Evolutionary conservation across 2,329 filamentous ascomycete genomes (phyloP).

Genomic region (Fonsecaea pedrosoi): DNA sequence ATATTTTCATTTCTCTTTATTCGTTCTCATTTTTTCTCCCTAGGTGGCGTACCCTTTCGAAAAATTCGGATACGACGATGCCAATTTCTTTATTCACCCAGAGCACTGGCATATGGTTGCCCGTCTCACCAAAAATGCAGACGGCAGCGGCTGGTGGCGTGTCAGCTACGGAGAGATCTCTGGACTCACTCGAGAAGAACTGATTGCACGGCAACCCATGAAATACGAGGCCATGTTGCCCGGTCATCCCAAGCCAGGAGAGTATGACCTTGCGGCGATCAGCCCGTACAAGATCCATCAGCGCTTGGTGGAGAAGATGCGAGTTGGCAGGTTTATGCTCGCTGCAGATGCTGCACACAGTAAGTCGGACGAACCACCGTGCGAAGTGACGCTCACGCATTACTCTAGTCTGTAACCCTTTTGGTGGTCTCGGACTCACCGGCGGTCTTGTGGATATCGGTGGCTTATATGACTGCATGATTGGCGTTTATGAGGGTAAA

Average conservation of each 20-base stretch:
- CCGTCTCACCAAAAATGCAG: conserved; percentile 60
- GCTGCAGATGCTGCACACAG: conserved; percentile 67
- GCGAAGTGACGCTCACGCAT: not conserved
- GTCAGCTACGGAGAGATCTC: conserved; percentile 68
- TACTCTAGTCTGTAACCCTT: conserved; percentile 52
- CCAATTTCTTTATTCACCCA: conserved; percentile 64
- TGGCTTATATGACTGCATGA: conserved; percentile 66
- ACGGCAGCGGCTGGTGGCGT: conserved; percentile 64
- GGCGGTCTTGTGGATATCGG: conserved; percentile 69
- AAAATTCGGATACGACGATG: conserved; percentile 38
- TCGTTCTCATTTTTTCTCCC: not conserved
- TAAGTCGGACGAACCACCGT: conserved; percentile 13
- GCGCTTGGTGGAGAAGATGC: conserved; percentile 63
- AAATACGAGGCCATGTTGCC: conserved; percentile 67
- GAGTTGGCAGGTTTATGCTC: conserved; percentile 63
- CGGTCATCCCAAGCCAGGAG: conserved; percentile 63
- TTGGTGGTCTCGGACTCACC: conserved; percentile 68
- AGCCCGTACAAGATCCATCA: conserved; percentile 69
- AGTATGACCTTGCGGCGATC: conserved; percentile 65
- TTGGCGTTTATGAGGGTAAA: conserved; percentile 50
- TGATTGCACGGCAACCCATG: conserved; percentile 60
- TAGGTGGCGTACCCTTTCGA: conserved; percentile 36
- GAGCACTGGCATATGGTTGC: conserved; percentile 70
- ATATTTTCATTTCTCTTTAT: not conserved
- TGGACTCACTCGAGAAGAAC: conserved; percentile 62